phyloP scores from a whole-genome alignment of 2,329 filamentous ascomycete species.

The Keithomyces neogunnii region DNA sequence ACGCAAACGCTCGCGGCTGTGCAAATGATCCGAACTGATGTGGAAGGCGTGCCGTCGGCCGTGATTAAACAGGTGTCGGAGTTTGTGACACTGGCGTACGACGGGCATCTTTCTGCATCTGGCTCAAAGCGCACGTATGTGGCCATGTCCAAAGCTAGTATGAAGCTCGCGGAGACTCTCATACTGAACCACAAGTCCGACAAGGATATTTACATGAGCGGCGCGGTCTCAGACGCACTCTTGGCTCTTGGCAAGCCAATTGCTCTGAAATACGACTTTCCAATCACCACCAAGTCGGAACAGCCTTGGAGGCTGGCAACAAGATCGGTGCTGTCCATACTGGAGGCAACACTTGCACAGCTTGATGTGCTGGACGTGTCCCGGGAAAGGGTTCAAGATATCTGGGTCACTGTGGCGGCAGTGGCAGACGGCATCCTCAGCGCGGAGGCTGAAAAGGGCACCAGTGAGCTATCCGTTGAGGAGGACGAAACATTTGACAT shows the following conservation, averaged over 20 bases:
- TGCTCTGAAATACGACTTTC: constrained; percentile 71
- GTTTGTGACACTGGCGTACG: constrained; percentile 63
- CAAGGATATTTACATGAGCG: constrained; percentile 59
- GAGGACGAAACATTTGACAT: constrained; percentile 80
- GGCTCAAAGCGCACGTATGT: constrained; percentile 67
- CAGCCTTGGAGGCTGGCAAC: constrained; percentile 78
- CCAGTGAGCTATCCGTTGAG: constrained; percentile 39
- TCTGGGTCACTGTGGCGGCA: constrained; percentile 63
- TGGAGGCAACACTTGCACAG: constrained; percentile 57
- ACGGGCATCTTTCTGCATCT: constrained; percentile 24
- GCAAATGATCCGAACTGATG: constrained; percentile 58
- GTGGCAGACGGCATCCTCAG: constrained; percentile 62
- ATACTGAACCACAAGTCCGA: constrained; percentile 52
- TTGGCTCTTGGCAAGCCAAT: constrained; percentile 63
- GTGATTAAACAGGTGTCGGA: constrained; percentile 62
- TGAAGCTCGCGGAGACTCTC: constrained; percentile 58
- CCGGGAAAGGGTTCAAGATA: constrained; percentile 38
- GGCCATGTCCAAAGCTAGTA: constrained; percentile 76
- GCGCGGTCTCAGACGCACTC: constrained; percentile 57
- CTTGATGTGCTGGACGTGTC: constrained; percentile 41
- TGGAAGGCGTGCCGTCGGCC: constrained; percentile 55
- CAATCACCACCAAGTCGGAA: constrained; percentile 59
- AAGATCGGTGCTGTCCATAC: constrained; percentile 56
- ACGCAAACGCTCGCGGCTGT: constrained; percentile 59
- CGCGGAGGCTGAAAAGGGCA: constrained; percentile 47